A percentile compares a stretch with the other conserved stretches of the same genome.
Conservation (phyloP, 768 basidiomycete species). For the Rhizopogon salebrosus region DNA sequence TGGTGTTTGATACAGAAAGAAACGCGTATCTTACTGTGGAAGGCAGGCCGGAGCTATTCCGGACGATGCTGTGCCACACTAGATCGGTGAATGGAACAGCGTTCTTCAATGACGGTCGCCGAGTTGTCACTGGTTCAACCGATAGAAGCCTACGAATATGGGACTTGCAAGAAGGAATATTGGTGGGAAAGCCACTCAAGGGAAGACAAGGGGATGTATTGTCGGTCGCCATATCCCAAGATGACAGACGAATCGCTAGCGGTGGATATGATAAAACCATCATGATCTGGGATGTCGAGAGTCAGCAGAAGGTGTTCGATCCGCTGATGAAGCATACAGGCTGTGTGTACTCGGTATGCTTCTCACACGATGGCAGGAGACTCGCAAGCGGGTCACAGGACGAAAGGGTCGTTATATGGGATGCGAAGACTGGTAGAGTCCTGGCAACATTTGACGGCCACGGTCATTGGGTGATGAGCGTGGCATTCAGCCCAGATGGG, state of each 20-base stretch:
- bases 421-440: neutral
- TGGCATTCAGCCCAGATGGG: constrained; percentile 72
- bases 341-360: neutral
- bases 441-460: neutral
- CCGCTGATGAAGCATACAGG: constrained; percentile 5
- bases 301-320: neutral
- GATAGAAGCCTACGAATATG: constrained; percentile 1
- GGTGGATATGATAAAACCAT: constrained; percentile 47
- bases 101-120: neutral
- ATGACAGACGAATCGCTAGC: neutral
- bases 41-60: too few relatives aligned
- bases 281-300: constrained; percentile 37
- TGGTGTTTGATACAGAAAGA: too few relatives aligned
- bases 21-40: too few relatives aligned
- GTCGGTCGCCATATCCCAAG: neutral
- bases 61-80: constrained; percentile 75
- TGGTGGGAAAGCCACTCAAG: neutral
- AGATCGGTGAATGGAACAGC: constrained; percentile 76
- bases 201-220: neutral
- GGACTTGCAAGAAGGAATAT: neutral
- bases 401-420: neutral
- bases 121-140: neutral
- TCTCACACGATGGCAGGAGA: neutral
- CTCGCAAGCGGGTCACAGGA: neutral
- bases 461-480: constrained; percentile 33